Evolutionary conservation across 164 flowering plant genomes (phyloP).

Genomic region (Cinnamomum chago): DNA sequence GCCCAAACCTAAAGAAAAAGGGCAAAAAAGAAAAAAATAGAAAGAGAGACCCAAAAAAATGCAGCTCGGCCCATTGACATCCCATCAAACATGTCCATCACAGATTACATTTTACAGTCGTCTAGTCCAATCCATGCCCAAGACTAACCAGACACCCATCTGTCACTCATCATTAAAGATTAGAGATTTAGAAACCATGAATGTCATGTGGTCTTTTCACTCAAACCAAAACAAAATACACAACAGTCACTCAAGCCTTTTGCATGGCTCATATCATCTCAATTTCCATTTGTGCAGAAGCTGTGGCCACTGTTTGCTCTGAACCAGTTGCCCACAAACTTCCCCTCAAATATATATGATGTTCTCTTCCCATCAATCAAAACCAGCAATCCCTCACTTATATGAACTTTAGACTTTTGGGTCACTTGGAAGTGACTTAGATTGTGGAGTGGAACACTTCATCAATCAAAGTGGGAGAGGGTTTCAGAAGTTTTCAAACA

Average conservation of each 20-base stretch:
- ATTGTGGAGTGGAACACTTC: not conserved
- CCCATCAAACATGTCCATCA: not conserved
- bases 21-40: too few relatives aligned
- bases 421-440: not conserved
- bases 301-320: not conserved
- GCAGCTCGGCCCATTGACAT: not conserved
- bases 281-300: not conserved
- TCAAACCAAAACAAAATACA: not conserved
- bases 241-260: not conserved
- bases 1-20: too few relatives aligned
- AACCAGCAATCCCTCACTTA: not conserved
- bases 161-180: not conserved
- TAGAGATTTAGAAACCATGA: not conserved
- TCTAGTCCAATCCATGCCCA: not conserved
- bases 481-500: too few relatives aligned
- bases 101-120: not conserved
- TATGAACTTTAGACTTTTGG: not conserved
- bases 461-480: not conserved
- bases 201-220: not conserved
- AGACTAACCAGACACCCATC: not conserved
- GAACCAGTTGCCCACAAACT: not conserved
- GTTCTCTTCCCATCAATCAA: not conserved
- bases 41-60: not conserved
- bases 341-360: not conserved
- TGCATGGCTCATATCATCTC: not conserved